Evolutionary conservation across 2,329 filamentous ascomycete genomes (phyloP).

Genomic region (Fusarium brachygibbosum): DNA sequence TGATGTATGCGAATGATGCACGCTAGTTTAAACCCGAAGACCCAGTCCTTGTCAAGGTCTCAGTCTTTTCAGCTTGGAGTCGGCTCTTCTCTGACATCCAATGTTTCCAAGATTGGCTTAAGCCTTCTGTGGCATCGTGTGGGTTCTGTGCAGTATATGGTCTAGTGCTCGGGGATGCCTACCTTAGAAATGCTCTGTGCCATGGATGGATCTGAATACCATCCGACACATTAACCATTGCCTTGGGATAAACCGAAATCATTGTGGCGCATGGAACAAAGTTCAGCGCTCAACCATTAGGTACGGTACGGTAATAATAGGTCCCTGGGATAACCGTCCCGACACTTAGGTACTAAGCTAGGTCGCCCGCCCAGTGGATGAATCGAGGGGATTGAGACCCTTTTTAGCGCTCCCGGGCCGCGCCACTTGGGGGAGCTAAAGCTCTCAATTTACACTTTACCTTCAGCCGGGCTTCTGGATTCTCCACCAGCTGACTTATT

Average conservation of each 20-base stretch:
- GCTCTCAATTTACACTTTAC: constrained; percentile 42
- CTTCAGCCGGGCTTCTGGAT: constrained; percentile 42
- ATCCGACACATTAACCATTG: constrained; percentile 22
- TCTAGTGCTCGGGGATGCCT: constrained; percentile 15
- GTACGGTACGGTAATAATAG: constrained; percentile 17
- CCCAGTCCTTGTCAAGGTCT: constrained; percentile 2
- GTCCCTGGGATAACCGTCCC: constrained; percentile 6
- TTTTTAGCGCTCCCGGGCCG: constrained; percentile 42
- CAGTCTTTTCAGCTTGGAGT: constrained; percentile 3
- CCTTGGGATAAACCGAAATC: constrained; percentile 25
- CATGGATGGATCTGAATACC: neutral
- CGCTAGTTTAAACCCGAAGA: neutral
- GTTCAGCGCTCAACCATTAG: constrained; percentile 10
- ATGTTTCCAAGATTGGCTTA: constrained; percentile 17
- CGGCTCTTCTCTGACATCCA: neutral
- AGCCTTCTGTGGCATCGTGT: constrained; percentile 2
- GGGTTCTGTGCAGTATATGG: neutral
- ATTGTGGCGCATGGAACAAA: constrained; percentile 12
- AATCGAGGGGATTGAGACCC: constrained; percentile 22
- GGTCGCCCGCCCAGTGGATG: neutral
- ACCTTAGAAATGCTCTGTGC: constrained; percentile 1
- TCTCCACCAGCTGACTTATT: constrained; percentile 39
- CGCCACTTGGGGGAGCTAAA: constrained; percentile 38
- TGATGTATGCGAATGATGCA: neutral
- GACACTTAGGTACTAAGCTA: constrained; percentile 1